Evolutionary conservation across 805 yeast species (phyloP).

Genomic region (Candida insectalens): DNA sequence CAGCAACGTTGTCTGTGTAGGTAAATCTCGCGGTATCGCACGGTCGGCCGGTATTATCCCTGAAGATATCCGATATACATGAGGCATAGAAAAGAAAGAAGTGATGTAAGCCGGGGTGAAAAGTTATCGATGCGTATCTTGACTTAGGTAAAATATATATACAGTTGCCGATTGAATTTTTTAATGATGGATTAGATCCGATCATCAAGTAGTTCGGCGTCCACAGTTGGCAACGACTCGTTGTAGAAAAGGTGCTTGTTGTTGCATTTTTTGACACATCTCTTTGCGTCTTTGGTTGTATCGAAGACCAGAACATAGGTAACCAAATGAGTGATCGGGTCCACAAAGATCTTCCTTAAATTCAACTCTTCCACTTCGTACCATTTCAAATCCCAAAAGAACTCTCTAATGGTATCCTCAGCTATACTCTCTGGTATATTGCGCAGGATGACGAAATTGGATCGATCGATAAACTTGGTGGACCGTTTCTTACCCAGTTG

Average conservation of each 20-base stretch:
- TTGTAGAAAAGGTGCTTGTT: conserved; percentile 29
- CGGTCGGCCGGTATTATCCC: no score
- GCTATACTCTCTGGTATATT: conserved; percentile 39
- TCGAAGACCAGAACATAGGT: conserved; percentile 35
- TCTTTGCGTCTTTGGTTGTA: conserved; percentile 32
- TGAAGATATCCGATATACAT: no score
- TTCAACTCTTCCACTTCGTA: conserved; percentile 16
- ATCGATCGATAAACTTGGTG: conserved; percentile 2
- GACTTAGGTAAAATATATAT: no score
- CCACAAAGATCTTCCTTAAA: conserved; percentile 7
- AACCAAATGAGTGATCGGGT: conserved; percentile 7
- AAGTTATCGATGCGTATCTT: no score
- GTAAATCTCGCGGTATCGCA: conserved; percentile 1
- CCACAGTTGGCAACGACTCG: conserved; percentile 17
- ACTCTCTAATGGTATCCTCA: conserved; percentile 23
- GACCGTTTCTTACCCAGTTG: neutral
- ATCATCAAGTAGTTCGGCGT: conserved; percentile 24
- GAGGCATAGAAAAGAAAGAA: no score
- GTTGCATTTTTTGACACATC: conserved; percentile 45
- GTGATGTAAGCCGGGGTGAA: no score
- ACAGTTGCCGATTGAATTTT: no score
- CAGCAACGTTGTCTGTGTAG: conserved; percentile 3
- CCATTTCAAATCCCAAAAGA: conserved; percentile 42
- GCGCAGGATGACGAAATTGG: conserved; percentile 27
- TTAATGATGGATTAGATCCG: no score